phyloP scores from a whole-genome alignment of 2,329 filamentous ascomycete species.

The Fusarium mangiferae region DNA sequence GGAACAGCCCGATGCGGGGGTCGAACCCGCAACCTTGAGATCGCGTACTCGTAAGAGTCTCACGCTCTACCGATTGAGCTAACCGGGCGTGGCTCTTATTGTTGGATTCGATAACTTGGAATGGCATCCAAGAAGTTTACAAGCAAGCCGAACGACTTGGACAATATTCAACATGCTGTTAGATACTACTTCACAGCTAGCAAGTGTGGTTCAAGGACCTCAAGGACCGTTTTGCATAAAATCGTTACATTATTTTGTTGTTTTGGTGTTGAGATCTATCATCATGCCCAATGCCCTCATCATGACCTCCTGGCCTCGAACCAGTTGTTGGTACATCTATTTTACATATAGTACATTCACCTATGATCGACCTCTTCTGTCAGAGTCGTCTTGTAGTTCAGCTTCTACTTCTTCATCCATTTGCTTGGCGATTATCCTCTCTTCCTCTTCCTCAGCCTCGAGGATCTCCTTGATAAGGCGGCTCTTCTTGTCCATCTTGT shows the following conservation, averaged over 20 bases:
- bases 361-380: constrained; percentile 19
- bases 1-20: constrained; percentile 56
- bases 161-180: accelerated
- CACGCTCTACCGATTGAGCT: constrained; percentile 67
- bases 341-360: constrained; percentile 30
- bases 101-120: neutral
- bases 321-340: constrained; percentile 33
- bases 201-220: neutral
- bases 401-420: constrained; percentile 47
- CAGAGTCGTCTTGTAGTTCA: constrained; percentile 38
- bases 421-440: constrained; percentile 45
- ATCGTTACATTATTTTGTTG: constrained; percentile 5
- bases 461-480: constrained; percentile 55
- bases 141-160: accelerated
- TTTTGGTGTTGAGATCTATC: constrained; percentile 39
- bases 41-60: constrained; percentile 66
- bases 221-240: neutral
- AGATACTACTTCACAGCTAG: neutral
- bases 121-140: neutral
- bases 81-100: constrained; percentile 48
- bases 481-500: constrained; percentile 50
- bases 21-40: constrained; percentile 69
- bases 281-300: constrained; percentile 19
- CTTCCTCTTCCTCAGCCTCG: constrained; percentile 48
- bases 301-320: constrained; percentile 14